Evolutionary conservation across 23 red algal genomes (phyloP), one percentile per base, ranked within the genome.

Genomic region (Cyanidioschyzon merolae): DNA sequence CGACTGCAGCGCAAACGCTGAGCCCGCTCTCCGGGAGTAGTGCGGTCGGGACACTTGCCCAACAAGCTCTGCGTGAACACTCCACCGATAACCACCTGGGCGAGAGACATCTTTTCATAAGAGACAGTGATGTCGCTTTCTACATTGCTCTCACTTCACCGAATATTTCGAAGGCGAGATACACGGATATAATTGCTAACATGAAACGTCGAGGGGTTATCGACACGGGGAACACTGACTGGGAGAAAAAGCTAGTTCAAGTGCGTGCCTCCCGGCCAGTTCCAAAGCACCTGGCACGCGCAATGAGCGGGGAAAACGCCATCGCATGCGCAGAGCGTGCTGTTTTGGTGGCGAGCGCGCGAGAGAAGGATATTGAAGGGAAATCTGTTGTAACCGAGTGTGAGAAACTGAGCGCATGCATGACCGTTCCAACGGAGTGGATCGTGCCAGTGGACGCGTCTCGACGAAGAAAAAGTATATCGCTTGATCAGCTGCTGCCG

Each of bases 221-320:
- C 29, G 63, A 71, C 63, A 71, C 63, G n/a, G 63, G 63, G n/a
- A 71, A 71, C 63, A 25, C 12, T 35, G 63, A 71, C 63, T 71
- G 63, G 63, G 63, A 25, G 7, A 35, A 7, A 25, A 71, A 71
- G 29, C 32, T 71, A 7, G 63, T 71, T 3, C 63, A 71, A 35
- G 63, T 71, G 63, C 63, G 63, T 3, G 63, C 63, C 12, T 71
- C 63, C 12, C 63, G 63, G 12, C 63, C 63, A 27, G 63, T 71
- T 25, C 63, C 63, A 27, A 25, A 32, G 29, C n/a, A 32, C 7
- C 32, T 71, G 12, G 63, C 63, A 3, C 63, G 63, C 63, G 63
- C 63, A 25, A 71, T 71, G 63, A 71, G n/a, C 29, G 63, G 63
- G 3, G 63, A 71, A 35, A 25, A 71, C n/a, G 63, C 63, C 63